Percentiles rank a stretch among this genome's conserved stretches.
These are phyloP conservation scores for Pisolithus albus DNA, from an alignment of 768 basidiomycete genomes.

Conservation along the genomic window DNA sequence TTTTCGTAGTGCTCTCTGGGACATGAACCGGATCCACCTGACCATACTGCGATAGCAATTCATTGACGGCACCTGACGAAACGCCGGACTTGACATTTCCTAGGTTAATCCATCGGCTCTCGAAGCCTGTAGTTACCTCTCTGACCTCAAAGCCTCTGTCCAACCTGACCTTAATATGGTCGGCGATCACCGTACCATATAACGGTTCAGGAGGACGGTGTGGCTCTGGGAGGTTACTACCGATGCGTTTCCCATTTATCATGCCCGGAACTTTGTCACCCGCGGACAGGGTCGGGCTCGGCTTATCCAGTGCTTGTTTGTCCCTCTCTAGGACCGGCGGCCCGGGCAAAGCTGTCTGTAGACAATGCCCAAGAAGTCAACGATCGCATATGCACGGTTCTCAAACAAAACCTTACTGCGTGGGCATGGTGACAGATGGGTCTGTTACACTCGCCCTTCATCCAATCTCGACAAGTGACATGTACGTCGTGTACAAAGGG, in stretches of 20 bases:
- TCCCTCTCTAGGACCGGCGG: background rate
- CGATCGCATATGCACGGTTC: too few species aligned
- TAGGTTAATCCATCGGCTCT: slow-evolving; percentile 56
- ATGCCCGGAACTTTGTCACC: background rate
- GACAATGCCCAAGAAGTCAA: too few species aligned
- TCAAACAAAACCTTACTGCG: too few species aligned
- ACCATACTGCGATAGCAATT: slow-evolving; percentile 42
- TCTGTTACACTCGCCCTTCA: too few species aligned
- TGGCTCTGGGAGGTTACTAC: background rate
- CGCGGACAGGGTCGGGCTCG: background rate
- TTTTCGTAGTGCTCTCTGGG: slow-evolving; percentile 18
- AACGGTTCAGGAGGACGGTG: slow-evolving; percentile 12
- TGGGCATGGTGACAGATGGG: too few species aligned
- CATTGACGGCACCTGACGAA: slow-evolving; percentile 27
- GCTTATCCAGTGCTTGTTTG: background rate
- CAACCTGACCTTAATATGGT: slow-evolving; percentile 51
- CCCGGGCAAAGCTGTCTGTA: background rate
- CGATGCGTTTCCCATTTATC: background rate
- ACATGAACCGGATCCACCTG: slow-evolving; percentile 34
- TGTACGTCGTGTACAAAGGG: too few species aligned
- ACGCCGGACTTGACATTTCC: slow-evolving; percentile 40
- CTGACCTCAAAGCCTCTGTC: slow-evolving; percentile 55
- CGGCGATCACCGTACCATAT: slow-evolving; percentile 35
- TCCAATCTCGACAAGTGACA: too few species aligned
- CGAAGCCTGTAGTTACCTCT: slow-evolving; percentile 58